Percentiles rank a stretch among this genome's conserved stretches.
Evolutionary conservation across 176 grass and related monocot species (phyloP).

Genomic region (Dendrocalamus sinicus): DNA sequence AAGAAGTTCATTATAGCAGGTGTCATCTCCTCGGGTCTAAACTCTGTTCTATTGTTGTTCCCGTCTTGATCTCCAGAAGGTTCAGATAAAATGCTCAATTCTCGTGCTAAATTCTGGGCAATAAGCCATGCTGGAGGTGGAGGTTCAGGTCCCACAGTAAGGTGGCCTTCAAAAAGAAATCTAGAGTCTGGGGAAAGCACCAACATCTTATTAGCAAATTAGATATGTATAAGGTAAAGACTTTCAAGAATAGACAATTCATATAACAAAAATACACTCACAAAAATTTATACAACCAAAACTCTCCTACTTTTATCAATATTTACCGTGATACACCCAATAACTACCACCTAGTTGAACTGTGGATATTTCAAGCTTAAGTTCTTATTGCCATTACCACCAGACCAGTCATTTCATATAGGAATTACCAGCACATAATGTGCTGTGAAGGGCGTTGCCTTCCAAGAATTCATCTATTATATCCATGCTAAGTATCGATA

Average conservation of each 20-base stretch:
- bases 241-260: background rate
- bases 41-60: slow-evolving; percentile 39
- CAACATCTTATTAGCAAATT: slow-evolving; percentile 47
- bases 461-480: background rate
- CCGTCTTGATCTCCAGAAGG: slow-evolving; percentile 56
- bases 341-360: slow-evolving; percentile 7
- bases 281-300: background rate
- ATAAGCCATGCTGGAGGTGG: slow-evolving; percentile 93
- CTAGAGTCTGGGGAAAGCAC: slow-evolving; percentile 63
- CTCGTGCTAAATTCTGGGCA: slow-evolving; percentile 71
- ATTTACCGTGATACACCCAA: background rate
- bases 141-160: slow-evolving; percentile 89
- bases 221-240: slow-evolving; percentile 10
- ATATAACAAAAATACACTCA: background rate
- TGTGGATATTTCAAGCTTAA: slow-evolving; percentile 2
- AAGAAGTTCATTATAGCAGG: slow-evolving; percentile 58
- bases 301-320: slow-evolving; percentile 15
- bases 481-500: slow-evolving; percentile 1
- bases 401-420: slow-evolving; percentile 10
- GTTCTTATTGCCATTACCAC: slow-evolving; percentile 22
- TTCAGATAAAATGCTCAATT: slow-evolving; percentile 67
- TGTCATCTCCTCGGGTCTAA: slow-evolving; percentile 37
- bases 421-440: slow-evolving; percentile 1
- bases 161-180: slow-evolving; percentile 94
- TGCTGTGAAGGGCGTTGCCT: background rate